phyloP scores from a whole-genome alignment of 345 rosid species.

The Aquilaria malaccensis region DNA sequence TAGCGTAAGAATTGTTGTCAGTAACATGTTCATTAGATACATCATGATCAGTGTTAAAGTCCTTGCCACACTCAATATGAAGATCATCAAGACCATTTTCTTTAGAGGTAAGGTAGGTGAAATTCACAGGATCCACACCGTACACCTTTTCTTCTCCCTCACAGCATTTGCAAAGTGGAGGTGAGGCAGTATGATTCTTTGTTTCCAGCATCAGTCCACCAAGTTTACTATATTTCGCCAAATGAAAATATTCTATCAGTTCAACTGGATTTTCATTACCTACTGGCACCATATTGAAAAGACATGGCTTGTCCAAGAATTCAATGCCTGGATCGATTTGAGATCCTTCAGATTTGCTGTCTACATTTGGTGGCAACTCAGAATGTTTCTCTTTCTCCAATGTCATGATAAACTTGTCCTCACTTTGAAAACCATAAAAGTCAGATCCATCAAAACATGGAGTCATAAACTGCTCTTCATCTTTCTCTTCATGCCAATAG shows the following conservation, averaged over 20 bases:
- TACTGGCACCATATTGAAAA: slow-evolving; percentile 17
- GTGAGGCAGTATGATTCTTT: slow-evolving; percentile 8
- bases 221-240: slow-evolving; percentile 16
- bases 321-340: slow-evolving; percentile 23
- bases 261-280: slow-evolving; percentile 18
- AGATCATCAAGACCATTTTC: slow-evolving; percentile 17
- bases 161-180: slow-evolving; percentile 17
- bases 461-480: slow-evolving; percentile 64
- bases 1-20: slow-evolving; percentile 12
- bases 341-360: slow-evolving; percentile 36
- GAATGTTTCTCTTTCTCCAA: slow-evolving; percentile 31
- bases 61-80: slow-evolving; percentile 15
- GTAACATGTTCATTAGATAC: slow-evolving; percentile 7
- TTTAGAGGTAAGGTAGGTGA: slow-evolving; percentile 13
- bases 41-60: slow-evolving; percentile 10
- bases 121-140: slow-evolving; percentile 16
- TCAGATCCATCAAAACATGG: slow-evolving; percentile 54
- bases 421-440: slow-evolving; percentile 47
- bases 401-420: slow-evolving; percentile 71
- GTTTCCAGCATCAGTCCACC: slow-evolving; percentile 11
- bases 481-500: slow-evolving; percentile 49
- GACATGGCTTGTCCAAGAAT: slow-evolving; percentile 46
- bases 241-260: slow-evolving; percentile 20
- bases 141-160: slow-evolving; percentile 12
- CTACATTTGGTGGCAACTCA: slow-evolving; percentile 27